Percentiles rank a stretch among this genome's conserved stretches.
Conservation (phyloP, 2,329 filamentous ascomycete species). For the Botryotinia narcissicola region DNA sequence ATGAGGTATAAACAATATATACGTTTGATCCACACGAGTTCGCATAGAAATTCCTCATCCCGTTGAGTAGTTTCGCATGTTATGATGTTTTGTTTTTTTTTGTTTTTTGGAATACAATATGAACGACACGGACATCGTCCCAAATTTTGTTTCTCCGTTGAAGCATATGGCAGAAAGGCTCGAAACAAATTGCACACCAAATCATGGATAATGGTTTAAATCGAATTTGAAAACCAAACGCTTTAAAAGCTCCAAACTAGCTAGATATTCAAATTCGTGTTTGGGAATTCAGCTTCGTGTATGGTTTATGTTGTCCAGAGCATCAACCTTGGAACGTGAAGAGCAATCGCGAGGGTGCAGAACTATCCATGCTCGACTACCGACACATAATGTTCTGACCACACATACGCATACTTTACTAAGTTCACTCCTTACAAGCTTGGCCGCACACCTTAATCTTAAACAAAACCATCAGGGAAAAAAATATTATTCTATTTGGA, state of each 20-base stretch:
- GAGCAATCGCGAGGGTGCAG: not conserved
- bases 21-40: not conserved
- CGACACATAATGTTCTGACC: not conserved
- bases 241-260: not conserved
- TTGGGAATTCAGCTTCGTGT: not conserved
- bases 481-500: not conserved
- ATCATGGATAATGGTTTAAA: not conserved
- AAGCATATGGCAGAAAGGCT: not conserved
- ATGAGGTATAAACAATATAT: not conserved
- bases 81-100: not conserved
- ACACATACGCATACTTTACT: not conserved
- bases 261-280: not conserved
- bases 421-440: not conserved
- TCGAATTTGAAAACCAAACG: not conserved
- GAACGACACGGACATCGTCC: not conserved
- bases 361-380: not conserved
- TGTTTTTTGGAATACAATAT: not conserved
- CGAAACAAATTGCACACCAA: not conserved
- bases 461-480: not conserved
- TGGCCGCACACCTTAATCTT: not conserved
- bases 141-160: not conserved
- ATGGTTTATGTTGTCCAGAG: not conserved
- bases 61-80: not conserved
- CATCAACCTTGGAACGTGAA: not conserved
- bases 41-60: no score